Evolutionary conservation across 2,329 filamentous ascomycete genomes (phyloP).

Genomic region (Colletotrichum phormii): DNA sequence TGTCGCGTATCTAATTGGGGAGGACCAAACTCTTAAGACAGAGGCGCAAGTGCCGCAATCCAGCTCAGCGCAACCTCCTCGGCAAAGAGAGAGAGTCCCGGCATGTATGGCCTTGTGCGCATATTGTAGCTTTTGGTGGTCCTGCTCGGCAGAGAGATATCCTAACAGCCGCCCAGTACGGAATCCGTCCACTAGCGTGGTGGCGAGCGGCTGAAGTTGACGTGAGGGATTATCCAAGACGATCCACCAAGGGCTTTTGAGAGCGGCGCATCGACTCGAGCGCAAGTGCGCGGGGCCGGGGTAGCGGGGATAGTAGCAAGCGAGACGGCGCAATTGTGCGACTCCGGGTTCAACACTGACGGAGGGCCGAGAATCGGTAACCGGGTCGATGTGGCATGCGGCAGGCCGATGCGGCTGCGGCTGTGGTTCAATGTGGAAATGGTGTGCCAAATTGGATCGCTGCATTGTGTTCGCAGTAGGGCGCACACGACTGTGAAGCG

Average conservation of each 20-base stretch:
- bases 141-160: slow-evolving; percentile 42
- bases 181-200: neutral
- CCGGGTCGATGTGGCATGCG: neutral
- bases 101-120: neutral
- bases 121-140: slow-evolving; percentile 43
- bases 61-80: neutral
- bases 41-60: neutral
- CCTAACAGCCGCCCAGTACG: neutral
- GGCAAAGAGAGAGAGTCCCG: no score
- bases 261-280: slow-evolving; percentile 18
- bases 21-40: neutral
- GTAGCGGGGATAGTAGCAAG: slow-evolving; percentile 5
- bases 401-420: neutral
- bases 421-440: neutral
- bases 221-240: slow-evolving; percentile 17
- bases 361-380: neutral
- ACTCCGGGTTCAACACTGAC: neutral
- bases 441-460: neutral
- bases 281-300: slow-evolving; percentile 7
- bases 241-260: slow-evolving; percentile 18
- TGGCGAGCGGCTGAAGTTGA: neutral
- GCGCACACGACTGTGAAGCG: neutral
- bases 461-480: neutral
- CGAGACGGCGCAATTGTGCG: neutral
- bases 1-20: neutral